These are phyloP conservation scores for Eragrostis curvula DNA, from an alignment of 176 grass and related monocot genomes.

Conservation along the genomic window DNA sequence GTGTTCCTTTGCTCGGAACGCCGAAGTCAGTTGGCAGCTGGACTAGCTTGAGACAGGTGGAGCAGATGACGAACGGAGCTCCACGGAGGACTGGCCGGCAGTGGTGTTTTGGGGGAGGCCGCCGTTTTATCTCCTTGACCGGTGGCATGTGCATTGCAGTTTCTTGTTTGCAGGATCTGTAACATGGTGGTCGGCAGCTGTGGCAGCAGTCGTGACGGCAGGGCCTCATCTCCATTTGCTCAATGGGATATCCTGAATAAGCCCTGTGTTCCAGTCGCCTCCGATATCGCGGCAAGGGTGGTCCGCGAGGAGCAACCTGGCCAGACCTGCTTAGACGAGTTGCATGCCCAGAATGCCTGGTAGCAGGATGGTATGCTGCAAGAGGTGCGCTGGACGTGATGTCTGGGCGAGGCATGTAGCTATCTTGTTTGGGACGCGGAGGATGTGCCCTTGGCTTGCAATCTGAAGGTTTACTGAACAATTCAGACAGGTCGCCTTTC, in stretches of 20 bases:
- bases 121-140: constrained; percentile 35
- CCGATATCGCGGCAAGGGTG: constrained; percentile 24
- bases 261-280: not conserved
- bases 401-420: constrained; percentile 13
- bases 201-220: constrained; percentile 46
- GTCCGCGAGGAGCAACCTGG: constrained; percentile 40
- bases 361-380: constrained; percentile 41
- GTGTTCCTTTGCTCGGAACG: constrained; percentile 53
- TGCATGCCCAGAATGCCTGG: constrained; percentile 34
- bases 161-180: constrained; percentile 46
- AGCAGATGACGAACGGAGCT: constrained; percentile 90
- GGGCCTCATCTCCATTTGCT: constrained; percentile 31
- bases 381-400: constrained; percentile 41
- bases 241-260: constrained; percentile 6
- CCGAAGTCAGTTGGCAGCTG: constrained; percentile 72
- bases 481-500: constrained; percentile 63
- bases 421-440: constrained; percentile 32
- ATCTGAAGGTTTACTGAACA: constrained; percentile 63
- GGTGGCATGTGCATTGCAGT: constrained; percentile 4
- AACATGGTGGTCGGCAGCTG: constrained; percentile 44
- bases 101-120: constrained; percentile 47
- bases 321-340: constrained; percentile 41
- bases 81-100: constrained; percentile 74
- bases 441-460: constrained; percentile 31
- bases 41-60: constrained; percentile 61